phyloP scores from a whole-genome alignment of 2,329 filamentous ascomycete genomes.

The Coniochaeta pulveracea region DNA sequence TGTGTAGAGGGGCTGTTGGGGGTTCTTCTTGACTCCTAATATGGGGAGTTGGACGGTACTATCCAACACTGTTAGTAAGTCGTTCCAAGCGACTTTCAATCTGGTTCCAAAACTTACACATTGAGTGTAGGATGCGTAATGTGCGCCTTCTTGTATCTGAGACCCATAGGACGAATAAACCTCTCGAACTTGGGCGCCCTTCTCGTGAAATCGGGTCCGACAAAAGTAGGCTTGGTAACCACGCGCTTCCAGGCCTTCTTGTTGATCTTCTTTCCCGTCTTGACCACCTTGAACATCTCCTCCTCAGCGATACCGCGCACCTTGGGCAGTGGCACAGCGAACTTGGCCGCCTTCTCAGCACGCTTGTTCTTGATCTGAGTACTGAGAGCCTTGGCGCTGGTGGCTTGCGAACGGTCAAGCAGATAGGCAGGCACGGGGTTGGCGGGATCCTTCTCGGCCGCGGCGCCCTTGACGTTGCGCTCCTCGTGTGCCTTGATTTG shows the following conservation, averaged over 20 bases:
- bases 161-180: conserved; percentile 66
- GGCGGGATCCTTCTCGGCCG: conserved; percentile 64
- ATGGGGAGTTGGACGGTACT: conserved; percentile 81
- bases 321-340: conserved; percentile 84
- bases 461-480: conserved; percentile 81
- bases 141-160: conserved; percentile 70
- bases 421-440: conserved; percentile 87
- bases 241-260: conserved; percentile 56
- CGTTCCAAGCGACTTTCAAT: conserved; percentile 11
- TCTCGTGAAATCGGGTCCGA: conserved; percentile 81
- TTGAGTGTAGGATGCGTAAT: conserved; percentile 31
- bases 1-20: conserved; percentile 75
- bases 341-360: conserved; percentile 86
- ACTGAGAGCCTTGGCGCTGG: conserved; percentile 29
- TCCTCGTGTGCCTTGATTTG: conserved; percentile 91
- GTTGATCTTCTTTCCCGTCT: conserved; percentile 87
- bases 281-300: conserved; percentile 89
- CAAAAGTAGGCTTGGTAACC: conserved; percentile 77
- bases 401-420: conserved; percentile 60
- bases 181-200: conserved; percentile 70
- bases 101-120: conserved; percentile 9
- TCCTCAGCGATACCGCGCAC: conserved; percentile 89
- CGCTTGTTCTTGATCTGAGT: conserved; percentile 94
- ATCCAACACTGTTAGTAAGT: too few relatives aligned
- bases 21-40: conserved; percentile 54